phyloP scores from a whole-genome alignment of 441 rosid genomes.

The Gossypium davidsonii region DNA sequence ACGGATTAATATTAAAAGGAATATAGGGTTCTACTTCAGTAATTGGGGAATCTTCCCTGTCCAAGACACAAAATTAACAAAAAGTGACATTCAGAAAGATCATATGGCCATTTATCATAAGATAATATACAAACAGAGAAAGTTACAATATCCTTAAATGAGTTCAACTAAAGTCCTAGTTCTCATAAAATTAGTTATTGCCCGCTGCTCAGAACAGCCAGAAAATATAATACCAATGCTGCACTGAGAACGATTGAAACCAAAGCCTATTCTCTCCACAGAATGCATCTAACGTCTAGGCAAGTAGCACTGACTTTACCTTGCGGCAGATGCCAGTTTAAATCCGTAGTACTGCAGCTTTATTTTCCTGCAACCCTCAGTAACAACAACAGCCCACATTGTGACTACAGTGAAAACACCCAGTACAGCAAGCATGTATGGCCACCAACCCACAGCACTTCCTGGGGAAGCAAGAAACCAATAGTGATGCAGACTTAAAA shows the following conservation, averaged over 20 bases:
- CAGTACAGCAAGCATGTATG: slow-evolving; percentile 54
- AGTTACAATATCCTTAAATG: not conserved
- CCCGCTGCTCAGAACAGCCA: not conserved
- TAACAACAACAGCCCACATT: slow-evolving; percentile 91
- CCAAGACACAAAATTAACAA: slow-evolving; percentile 20
- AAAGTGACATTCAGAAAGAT: not conserved
- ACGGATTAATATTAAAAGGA: slow-evolving; percentile 88
- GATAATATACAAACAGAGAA: slow-evolving; percentile 9
- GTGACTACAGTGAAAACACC: slow-evolving; percentile 75
- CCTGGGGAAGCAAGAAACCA: slow-evolving; percentile 37
- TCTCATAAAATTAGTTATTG: slow-evolving; percentile 4
- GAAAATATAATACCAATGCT: not conserved
- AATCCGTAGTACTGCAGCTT: slow-evolving; percentile 92
- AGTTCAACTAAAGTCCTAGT: not conserved
- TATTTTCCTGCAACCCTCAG: slow-evolving; percentile 95
- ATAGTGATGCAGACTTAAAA: not conserved
- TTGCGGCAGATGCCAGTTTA: slow-evolving; percentile 83
- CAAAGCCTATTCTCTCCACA: not conserved
- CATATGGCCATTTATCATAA: slow-evolving; percentile 10
- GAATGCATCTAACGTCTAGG: slow-evolving; percentile 9
- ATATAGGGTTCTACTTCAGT: slow-evolving; percentile 94
- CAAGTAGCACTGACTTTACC: slow-evolving; percentile 33
- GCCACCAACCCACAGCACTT: slow-evolving; percentile 67
- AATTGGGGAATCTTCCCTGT: slow-evolving; percentile 81
- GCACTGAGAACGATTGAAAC: not conserved